Percentiles rank a stretch among this genome's conserved stretches.
These are phyloP conservation scores for Hysterangium stoloniferum DNA, from an alignment of 768 basidiomycete species.

Conservation along the genomic window DNA sequence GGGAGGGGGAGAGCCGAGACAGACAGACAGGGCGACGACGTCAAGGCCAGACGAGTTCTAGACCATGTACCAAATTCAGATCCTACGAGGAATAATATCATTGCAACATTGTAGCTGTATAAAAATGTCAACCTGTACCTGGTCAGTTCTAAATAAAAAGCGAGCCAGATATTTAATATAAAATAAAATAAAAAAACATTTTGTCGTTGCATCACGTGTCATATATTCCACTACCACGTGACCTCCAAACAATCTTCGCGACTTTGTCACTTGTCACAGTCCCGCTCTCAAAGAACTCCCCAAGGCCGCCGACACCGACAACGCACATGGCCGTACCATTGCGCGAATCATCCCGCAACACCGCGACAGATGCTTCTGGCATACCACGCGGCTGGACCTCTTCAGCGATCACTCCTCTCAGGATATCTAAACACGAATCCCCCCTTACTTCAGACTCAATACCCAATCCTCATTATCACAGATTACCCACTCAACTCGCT, in stretches of 20 bases:
- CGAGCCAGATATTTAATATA: neutral
- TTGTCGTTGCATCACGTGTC: neutral
- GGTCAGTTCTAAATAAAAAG: too few species aligned
- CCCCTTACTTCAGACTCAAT: conserved; percentile 2
- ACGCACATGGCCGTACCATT: neutral
- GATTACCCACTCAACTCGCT: conserved; percentile 41
- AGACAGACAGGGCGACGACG: too few species aligned
- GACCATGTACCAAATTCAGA: too few species aligned
- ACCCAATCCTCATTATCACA: conserved; percentile 5
- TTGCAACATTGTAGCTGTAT: too few species aligned
- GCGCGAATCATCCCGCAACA: conserved; percentile 5
- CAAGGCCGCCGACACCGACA: neutral
- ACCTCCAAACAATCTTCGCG: conserved; percentile 3
- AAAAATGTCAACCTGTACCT: too few species aligned
- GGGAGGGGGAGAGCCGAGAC: too few species aligned
- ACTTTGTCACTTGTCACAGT: neutral
- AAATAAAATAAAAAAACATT: neutral
- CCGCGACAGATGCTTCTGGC: neutral
- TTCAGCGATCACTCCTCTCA: neutral
- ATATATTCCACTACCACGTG: neutral
- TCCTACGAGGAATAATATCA: too few species aligned
- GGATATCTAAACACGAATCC: conserved; percentile 9
- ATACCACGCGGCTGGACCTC: neutral
- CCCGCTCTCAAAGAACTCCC: conserved; percentile 5
- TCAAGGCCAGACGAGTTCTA: neutral